Percentiles rank a stretch among this genome's conserved stretches.
These are phyloP conservation scores for Blastocystis sp. DNA, from an alignment of 352 stramenopile species.

Conservation along the genomic window DNA sequence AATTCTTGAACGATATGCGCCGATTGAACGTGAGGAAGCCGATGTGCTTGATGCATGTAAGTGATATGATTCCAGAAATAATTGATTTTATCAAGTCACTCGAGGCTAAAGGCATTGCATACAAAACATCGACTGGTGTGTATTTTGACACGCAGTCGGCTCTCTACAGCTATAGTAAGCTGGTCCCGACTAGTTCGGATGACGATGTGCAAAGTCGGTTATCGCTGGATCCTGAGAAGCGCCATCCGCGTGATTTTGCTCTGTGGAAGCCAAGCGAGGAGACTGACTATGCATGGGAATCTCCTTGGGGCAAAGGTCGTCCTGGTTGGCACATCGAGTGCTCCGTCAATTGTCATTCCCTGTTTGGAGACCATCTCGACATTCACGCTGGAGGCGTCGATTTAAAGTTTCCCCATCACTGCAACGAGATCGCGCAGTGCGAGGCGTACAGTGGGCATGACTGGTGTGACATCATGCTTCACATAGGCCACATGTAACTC, in stretches of 20 bases:
- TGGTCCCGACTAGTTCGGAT: conserved; percentile 76
- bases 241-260: conserved; percentile 86
- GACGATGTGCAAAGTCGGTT: conserved; percentile 70
- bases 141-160: conserved; percentile 81
- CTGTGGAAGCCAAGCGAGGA: conserved; percentile 81
- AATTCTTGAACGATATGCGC: conserved; percentile 93
- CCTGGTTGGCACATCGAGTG: conserved; percentile 98
- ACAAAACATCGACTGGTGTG: conserved; percentile 78
- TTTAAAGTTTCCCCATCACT: conserved; percentile 94
- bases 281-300: conserved; percentile 85
- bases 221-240: conserved; percentile 76
- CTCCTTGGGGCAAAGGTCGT: conserved; percentile 84
- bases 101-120: conserved; percentile 76
- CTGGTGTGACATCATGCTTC: conserved; percentile 95
- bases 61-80: conserved; percentile 79
- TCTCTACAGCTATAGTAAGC: conserved; percentile 62
- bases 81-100: conserved; percentile 78
- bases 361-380: conserved; percentile 79
- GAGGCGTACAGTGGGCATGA: conserved; percentile 33
- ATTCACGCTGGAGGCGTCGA: conserved; percentile 91
- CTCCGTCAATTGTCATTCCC: conserved; percentile 70
- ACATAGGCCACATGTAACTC: conserved; percentile 83
- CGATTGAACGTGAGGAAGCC: conserved; percentile 76
- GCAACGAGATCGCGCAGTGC: conserved; percentile 92
- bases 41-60: conserved; percentile 69